Evolutionary conservation across 495 filamentous ascomycete genomes (phyloP).

Genomic region (Aspergillus homomorphus): DNA sequence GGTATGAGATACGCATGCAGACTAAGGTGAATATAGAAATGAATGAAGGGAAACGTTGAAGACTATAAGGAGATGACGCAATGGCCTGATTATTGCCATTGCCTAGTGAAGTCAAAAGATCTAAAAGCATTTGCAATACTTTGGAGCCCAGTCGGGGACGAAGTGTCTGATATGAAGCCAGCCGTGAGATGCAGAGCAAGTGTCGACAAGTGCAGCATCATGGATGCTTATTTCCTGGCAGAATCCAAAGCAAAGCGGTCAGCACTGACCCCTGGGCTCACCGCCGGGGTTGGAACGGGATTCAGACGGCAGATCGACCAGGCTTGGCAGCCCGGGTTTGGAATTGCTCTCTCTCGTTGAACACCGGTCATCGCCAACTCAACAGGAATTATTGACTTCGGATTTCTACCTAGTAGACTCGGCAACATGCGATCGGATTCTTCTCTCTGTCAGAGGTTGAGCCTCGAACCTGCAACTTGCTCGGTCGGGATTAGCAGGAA

Average conservation of each 20-base stretch:
- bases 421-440: neutral
- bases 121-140: no score
- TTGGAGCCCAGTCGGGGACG: no score
- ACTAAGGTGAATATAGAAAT: neutral
- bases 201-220: no score
- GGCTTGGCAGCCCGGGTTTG: neutral
- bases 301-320: neutral
- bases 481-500: neutral
- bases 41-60: neutral
- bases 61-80: neutral
- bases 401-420: neutral
- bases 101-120: neutral
- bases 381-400: neutral
- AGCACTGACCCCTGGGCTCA: neutral
- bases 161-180: no score
- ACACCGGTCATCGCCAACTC: neutral
- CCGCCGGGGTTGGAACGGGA: conserved; percentile 2
- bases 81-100: neutral
- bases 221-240: neutral
- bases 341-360: neutral
- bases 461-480: neutral
- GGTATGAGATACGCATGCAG: neutral
- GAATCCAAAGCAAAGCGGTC: neutral
- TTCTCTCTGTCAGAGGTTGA: neutral
- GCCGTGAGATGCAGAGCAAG: no score